Evolutionary conservation across 192 early-diverging fungal species (phyloP).

Genomic region (Coemansia sp.): DNA sequence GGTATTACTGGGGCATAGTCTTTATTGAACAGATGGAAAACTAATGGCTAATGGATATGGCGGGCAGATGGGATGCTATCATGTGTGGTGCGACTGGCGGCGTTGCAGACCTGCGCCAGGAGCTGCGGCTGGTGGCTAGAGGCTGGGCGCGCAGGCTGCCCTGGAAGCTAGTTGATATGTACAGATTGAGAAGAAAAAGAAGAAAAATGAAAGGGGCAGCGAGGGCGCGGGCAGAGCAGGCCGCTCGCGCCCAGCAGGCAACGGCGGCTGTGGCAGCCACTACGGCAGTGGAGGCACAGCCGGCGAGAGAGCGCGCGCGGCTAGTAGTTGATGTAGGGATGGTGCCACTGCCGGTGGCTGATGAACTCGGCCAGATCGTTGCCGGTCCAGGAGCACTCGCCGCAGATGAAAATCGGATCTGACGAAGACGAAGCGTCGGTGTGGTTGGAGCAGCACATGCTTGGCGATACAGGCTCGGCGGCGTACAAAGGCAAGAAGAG

Average conservation of each 20-base stretch:
- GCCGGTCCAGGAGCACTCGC: conserved; percentile 32
- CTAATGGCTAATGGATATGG: neutral
- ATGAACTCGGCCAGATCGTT: conserved; percentile 34
- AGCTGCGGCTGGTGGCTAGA: no score
- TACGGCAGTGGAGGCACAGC: no score
- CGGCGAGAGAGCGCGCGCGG: no score
- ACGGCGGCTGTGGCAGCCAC: no score
- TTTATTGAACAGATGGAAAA: neutral
- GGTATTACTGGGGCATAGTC: neutral
- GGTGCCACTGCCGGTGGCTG: conserved; percentile 30
- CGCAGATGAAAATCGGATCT: conserved; percentile 27
- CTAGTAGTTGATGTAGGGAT: conserved; percentile 12
- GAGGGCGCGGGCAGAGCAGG: no score
- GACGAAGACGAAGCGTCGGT: neutral
- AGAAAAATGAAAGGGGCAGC: neutral
- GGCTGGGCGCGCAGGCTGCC: neutral
- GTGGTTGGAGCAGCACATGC: conserved; percentile 4
- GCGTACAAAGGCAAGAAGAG: no score
- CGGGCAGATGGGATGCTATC: neutral
- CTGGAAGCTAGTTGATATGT: conserved; percentile 1
- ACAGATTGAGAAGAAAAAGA: neutral
- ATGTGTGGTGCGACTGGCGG: neutral
- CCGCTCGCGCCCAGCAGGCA: no score
- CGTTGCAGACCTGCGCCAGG: no score
- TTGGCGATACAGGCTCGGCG: no score